phyloP scores from a whole-genome alignment of 257 asterid species.

The Solanum megistacrolobum region DNA sequence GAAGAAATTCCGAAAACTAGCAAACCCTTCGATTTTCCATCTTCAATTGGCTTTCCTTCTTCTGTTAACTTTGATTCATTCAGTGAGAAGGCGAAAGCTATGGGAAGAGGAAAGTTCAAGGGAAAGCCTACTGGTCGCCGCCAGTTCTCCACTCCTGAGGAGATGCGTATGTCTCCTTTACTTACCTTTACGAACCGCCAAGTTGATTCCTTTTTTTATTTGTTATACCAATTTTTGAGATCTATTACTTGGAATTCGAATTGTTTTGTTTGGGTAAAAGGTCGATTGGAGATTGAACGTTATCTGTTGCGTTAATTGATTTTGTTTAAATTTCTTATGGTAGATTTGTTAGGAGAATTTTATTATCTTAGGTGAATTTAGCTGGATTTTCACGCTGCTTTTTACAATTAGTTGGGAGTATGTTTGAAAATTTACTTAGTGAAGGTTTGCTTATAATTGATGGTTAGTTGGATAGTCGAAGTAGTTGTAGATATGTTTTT shows the following conservation, averaged over 20 bases:
- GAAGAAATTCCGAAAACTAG: background rate
- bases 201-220: background rate
- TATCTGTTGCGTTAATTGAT: background rate
- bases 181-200: background rate
- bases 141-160: conserved; percentile 39
- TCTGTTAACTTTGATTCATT: background rate
- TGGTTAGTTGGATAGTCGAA: background rate
- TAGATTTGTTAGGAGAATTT: background rate
- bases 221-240: background rate
- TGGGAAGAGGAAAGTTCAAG: conserved; percentile 48
- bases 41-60: background rate
- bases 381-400: background rate
- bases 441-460: background rate
- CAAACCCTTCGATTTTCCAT: background rate
- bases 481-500: background rate
- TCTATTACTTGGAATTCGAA: background rate
- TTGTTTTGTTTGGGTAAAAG: background rate
- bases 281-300: background rate
- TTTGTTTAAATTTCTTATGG: background rate
- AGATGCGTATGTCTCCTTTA: conserved; percentile 22
- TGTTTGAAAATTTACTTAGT: background rate
- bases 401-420: background rate
- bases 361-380: background rate
- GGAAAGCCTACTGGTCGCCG: conserved; percentile 53
- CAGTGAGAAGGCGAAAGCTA: background rate